Conservation (phyloP, 1,284 basidiomycete genomes). For the Cutaneotrichosporon sp. region DNA sequence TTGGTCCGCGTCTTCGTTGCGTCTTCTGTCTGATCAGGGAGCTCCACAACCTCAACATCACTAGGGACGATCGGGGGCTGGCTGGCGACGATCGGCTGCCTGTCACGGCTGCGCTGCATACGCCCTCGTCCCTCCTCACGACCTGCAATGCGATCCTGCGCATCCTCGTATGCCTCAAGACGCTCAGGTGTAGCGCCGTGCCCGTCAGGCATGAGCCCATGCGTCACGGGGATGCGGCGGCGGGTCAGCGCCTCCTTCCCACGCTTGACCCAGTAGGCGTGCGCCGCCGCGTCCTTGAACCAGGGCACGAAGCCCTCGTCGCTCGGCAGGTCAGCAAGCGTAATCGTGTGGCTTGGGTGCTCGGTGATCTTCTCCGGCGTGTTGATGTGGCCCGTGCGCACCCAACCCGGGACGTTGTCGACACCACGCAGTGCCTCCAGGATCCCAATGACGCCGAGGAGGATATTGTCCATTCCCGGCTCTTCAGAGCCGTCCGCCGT, state of each 20-base stretch:
- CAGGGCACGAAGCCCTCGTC: constrained; percentile 38
- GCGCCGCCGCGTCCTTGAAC: constrained; percentile 24
- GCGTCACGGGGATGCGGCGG: constrained; percentile 36
- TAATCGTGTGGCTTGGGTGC: constrained; percentile 6
- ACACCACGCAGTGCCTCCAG: constrained; percentile 41
- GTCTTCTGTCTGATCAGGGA: background rate
- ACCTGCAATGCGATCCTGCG: background rate
- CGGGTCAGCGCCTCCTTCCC: constrained; percentile 35
- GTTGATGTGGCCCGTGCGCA: constrained; percentile 43
- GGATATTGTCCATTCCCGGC: constrained; percentile 37
- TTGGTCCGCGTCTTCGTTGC: background rate
- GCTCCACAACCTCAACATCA: background rate
- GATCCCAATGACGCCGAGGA: constrained; percentile 51
- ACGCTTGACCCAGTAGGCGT: constrained; percentile 32
- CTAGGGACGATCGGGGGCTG: no score
- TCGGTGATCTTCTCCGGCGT: constrained; percentile 1
- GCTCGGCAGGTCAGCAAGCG: constrained; percentile 35
- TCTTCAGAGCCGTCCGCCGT: background rate
- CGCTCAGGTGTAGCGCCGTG: background rate
- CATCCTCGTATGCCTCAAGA: background rate
- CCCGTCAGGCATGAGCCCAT: constrained; percentile 27
- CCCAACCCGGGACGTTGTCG: constrained; percentile 48
- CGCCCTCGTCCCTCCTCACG: no score
- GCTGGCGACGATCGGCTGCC: no score
- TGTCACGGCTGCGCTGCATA: no score